A percentile compares a stretch with the other conserved stretches of the same genome.
Conservation (phyloP, 2,329 filamentous ascomycete genomes). For the Helotiales sp. region DNA sequence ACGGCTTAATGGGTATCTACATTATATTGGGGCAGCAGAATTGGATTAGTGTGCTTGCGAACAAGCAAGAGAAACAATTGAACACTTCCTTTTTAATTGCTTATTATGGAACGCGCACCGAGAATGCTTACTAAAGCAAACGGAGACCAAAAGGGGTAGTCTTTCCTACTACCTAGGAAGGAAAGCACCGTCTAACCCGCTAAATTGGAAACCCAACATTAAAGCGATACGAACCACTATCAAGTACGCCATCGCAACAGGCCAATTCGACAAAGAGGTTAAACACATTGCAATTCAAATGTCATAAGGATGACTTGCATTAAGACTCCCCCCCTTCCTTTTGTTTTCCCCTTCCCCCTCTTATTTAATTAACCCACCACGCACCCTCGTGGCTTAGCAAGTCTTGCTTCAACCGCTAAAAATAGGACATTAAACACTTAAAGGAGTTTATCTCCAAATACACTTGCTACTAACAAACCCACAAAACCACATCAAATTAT, state of each 20-base stretch:
- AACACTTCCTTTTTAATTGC: background rate
- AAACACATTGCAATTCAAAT: too few relatives aligned
- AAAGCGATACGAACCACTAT: background rate
- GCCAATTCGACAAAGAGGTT: too few relatives aligned
- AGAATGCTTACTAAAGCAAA: background rate
- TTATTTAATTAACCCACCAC: too few relatives aligned
- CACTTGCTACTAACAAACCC: background rate
- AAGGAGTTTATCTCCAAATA: conserved; percentile 14
- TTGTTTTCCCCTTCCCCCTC: too few relatives aligned
- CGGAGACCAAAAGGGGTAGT: background rate
- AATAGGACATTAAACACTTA: conserved; percentile 21
- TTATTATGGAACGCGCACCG: background rate
- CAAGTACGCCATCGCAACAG: background rate
- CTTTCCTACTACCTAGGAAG: too few relatives aligned
- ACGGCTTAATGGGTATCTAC: conserved; percentile 42
- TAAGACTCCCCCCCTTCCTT: too few relatives aligned
- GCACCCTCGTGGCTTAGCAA: conserved; percentile 7
- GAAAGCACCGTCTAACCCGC: background rate
- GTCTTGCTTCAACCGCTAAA: conserved; percentile 11
- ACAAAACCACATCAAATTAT: background rate
- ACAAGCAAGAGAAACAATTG: conserved; percentile 23
- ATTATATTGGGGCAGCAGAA: conserved; percentile 17
- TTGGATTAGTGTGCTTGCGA: conserved; percentile 33
- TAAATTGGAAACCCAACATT: background rate
- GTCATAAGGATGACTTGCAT: too few relatives aligned